These are phyloP conservation scores for Baorangia bicolor DNA, from an alignment of 768 basidiomycete genomes.

Conservation along the genomic window DNA sequence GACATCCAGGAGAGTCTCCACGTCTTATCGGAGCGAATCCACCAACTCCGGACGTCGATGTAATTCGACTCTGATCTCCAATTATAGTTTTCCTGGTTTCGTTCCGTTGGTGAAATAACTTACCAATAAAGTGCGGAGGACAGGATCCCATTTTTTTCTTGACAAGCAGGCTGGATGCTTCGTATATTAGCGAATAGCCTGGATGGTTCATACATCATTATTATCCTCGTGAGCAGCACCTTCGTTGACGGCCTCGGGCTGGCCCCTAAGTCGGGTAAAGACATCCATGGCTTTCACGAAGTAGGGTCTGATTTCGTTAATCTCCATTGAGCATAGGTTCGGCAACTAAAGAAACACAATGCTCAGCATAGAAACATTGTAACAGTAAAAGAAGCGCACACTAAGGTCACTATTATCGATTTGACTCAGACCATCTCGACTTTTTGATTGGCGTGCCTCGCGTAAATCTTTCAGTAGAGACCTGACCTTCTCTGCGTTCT, in stretches of 20 bases:
- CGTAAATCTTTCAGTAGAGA: slow-evolving; percentile 91
- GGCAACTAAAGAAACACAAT: slow-evolving; percentile 53
- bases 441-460: slow-evolving; percentile 93
- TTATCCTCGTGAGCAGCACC: slow-evolving; percentile 6
- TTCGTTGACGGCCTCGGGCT: slow-evolving; percentile 5
- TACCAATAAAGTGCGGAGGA: neutral
- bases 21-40: slow-evolving; percentile 37
- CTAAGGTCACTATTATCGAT: slow-evolving; percentile 81
- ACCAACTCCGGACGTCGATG: slow-evolving; percentile 23
- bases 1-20: slow-evolving; percentile 48
- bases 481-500: slow-evolving; percentile 79
- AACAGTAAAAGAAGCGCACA: slow-evolving; percentile 44
- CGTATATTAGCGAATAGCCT: neutral
- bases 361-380: neutral
- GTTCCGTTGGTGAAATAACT: neutral
- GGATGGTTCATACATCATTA: neutral
- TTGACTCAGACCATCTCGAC: slow-evolving; percentile 76
- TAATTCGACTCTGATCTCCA: neutral
- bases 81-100: neutral
- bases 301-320: slow-evolving; percentile 91
- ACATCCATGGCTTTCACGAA: slow-evolving; percentile 81
- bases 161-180: neutral
- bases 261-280: slow-evolving; percentile 52
- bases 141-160: neutral
- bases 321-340: slow-evolving; percentile 86